These are phyloP conservation scores for Aschersonia sp. DNA, from an alignment of 2,329 filamentous ascomycete genomes.

Conservation along the genomic window DNA sequence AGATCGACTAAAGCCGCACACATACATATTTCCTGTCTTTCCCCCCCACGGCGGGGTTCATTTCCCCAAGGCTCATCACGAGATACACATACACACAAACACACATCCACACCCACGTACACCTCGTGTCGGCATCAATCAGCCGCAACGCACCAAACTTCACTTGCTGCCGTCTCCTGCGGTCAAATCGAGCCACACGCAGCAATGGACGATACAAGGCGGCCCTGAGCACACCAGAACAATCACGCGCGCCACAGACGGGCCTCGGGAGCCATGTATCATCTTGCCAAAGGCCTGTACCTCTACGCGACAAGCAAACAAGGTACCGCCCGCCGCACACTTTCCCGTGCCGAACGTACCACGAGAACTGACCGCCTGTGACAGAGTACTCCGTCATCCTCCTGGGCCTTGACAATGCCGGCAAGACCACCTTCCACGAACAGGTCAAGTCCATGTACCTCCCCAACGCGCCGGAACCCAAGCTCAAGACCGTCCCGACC, in stretches of 20 bases:
- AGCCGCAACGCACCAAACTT: no score
- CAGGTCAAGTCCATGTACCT: conserved; percentile 86
- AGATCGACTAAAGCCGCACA: no score
- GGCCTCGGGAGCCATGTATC: conserved; percentile 53
- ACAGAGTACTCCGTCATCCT: conserved; percentile 96
- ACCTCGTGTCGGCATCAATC: no score
- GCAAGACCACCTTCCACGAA: conserved; percentile 95
- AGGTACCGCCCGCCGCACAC: conserved; percentile 35
- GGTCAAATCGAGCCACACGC: no score
- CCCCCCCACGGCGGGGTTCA: no score
- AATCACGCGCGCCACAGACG: background rate
- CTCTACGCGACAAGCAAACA: conserved; percentile 94
- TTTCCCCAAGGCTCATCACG: no score
- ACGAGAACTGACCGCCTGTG: background rate
- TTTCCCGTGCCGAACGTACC: background rate
- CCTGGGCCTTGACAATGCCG: conserved; percentile 93
- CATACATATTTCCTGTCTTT: no score
- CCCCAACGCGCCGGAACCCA: conserved; percentile 45
- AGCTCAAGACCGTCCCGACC: conserved; percentile 80
- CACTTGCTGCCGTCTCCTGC: no score
- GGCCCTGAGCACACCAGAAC: no score
- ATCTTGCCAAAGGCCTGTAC: conserved; percentile 89
- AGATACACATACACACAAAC: no score
- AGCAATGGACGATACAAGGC: no score
- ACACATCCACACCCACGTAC: no score